Evolutionary conservation across 129 eudicot genomes (phyloP), one percentile per base, ranked within the genome.

Genomic region (Heracleum sosnowskyi): DNA sequence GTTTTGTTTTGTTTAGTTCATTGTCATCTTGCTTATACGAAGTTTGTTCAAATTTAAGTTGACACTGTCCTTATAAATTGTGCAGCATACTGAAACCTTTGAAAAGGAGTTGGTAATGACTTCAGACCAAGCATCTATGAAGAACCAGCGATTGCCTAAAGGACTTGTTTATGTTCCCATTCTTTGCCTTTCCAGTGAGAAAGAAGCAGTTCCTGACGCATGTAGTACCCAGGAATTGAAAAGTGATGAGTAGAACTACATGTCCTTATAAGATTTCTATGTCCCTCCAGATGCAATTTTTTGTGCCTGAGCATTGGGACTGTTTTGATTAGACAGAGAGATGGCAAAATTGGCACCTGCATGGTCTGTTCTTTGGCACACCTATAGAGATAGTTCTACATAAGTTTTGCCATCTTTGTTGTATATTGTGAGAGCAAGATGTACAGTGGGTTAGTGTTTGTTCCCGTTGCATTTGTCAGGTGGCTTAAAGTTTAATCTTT

Each of bases 111-210:
- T 90, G 64, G 84, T 91, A 77, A 95, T 95, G 98, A 95, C 98
- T 31, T 91, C 98, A 24, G 98, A 95, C 82, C 97, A 95, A 80
- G 98, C 98, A 41, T 88, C 91, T 37, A 78, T 95, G 96, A 92
- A 87, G 84, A 95, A 91, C 77, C 97, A 89, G 71, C 88, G 97
- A 33, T 88, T 95, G 47, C 98, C 98, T 0, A 95, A 95, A 86
- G 98, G 98, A 81, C 90, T 85, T 77, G 90, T 91, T 77, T 91
- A 95, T 82, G 97, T 91, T 83, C 96, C 97, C 26, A 81, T 91
- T 18, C 85, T 87, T 53, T 81, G 87, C 81, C 96, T 94, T 63
- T 84, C 98, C 18, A 90, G 86, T 73, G 98, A 90, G 80, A 86
- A 95, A 84, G 96, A 84, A 51, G 81, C 86, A 41, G 76, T 74